These are phyloP conservation scores for Fusarium pilosicola DNA, from an alignment of 2,329 filamentous ascomycete genomes.

Conservation along the genomic window DNA sequence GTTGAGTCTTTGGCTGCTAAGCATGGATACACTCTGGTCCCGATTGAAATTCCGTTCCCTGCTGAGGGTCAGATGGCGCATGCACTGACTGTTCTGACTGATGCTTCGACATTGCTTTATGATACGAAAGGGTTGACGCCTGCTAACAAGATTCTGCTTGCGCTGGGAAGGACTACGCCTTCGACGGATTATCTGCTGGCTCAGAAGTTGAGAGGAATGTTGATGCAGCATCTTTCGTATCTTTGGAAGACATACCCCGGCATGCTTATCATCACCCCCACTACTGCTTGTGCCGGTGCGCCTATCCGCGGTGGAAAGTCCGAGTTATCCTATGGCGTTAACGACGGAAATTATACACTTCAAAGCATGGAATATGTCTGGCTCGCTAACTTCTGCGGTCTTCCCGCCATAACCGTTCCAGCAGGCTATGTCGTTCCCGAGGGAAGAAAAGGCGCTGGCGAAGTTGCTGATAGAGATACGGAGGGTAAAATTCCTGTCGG, in stretches of 20 bases:
- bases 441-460: constrained; percentile 43
- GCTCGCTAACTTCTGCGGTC: constrained; percentile 62
- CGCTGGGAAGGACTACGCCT: constrained; percentile 69
- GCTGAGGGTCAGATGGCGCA: constrained; percentile 76
- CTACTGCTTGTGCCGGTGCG: constrained; percentile 62
- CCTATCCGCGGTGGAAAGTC: constrained; percentile 49
- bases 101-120: constrained; percentile 60
- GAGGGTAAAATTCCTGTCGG: constrained; percentile 60
- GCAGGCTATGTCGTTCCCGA: constrained; percentile 57
- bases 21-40: constrained; percentile 63
- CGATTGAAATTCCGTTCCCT: constrained; percentile 67
- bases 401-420: constrained; percentile 58
- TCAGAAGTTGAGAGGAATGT: constrained; percentile 73
- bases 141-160: constrained; percentile 73
- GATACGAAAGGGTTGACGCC: constrained; percentile 63
- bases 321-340: constrained; percentile 55
- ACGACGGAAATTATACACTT: constrained; percentile 58
- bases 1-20: constrained; percentile 64
- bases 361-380: constrained; percentile 61
- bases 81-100: constrained; percentile 76
- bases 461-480: constrained; percentile 47
- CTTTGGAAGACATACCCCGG: constrained; percentile 74
- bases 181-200: constrained; percentile 74
- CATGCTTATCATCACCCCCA: constrained; percentile 77
- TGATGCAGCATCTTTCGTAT: constrained; percentile 77